These are phyloP conservation scores for Viridothelium virens DNA, from an alignment of 495 filamentous ascomycete species.

Conservation along the genomic window DNA sequence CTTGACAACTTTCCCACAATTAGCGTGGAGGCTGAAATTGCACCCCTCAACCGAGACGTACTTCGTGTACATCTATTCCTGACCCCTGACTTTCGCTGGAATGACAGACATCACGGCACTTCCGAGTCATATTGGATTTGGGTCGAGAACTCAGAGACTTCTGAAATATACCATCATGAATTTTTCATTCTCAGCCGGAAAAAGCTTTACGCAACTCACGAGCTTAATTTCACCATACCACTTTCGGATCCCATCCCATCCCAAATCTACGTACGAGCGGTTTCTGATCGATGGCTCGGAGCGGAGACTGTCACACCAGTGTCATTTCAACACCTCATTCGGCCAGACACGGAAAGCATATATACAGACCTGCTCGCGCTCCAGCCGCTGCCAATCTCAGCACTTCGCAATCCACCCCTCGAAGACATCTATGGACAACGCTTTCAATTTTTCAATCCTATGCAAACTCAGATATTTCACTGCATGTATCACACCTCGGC, in stretches of 20 bases:
- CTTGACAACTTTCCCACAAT: conserved; percentile 89
- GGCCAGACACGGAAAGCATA: conserved; percentile 93
- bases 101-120: conserved; percentile 85
- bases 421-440: conserved; percentile 82
- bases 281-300: conserved; percentile 93
- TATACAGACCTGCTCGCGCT: conserved; percentile 91
- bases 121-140: conserved; percentile 97
- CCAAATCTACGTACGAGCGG: conserved; percentile 89
- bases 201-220: conserved; percentile 88
- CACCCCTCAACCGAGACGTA: conserved; percentile 90
- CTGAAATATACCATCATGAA: conserved; percentile 96
- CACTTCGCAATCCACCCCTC: conserved; percentile 76
- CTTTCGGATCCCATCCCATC: conserved; percentile 84
- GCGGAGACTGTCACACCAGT: conserved; percentile 93
- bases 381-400: conserved; percentile 80
- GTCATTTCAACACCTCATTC: conserved; percentile 95
- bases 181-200: conserved; percentile 85
- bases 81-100: conserved; percentile 89
- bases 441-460: conserved; percentile 96
- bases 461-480: conserved; percentile 99
- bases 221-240: conserved; percentile 96
- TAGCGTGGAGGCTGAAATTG: conserved; percentile 85
- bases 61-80: conserved; percentile 77
- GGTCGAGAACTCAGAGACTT: conserved; percentile 97
- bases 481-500: conserved; percentile 82